Evolutionary conservation across 2,329 filamentous ascomycete genomes (phyloP).

Genomic region (Paecilomyces sp.): DNA sequence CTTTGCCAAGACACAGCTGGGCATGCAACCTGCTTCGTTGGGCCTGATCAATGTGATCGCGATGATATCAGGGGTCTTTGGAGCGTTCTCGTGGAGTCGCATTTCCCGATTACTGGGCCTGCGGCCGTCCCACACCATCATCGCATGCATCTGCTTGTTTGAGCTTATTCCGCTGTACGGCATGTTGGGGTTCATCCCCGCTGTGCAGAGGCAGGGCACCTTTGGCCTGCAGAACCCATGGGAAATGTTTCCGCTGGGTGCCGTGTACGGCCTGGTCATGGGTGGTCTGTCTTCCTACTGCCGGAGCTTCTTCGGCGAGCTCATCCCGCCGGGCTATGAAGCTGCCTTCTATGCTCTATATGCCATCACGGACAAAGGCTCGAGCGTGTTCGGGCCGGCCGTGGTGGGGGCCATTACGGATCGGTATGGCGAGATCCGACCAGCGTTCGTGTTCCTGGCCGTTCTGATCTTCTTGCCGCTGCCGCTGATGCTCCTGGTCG

Average conservation of each 20-base stretch:
- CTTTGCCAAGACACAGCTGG: slow-evolving; percentile 87
- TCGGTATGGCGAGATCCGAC: slow-evolving; percentile 68
- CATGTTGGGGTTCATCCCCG: slow-evolving; percentile 76
- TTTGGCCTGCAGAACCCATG: slow-evolving; percentile 85
- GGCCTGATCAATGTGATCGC: slow-evolving; percentile 92
- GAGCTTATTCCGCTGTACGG: slow-evolving; percentile 91
- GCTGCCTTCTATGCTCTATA: slow-evolving; percentile 95
- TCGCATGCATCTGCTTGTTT: slow-evolving; percentile 85
- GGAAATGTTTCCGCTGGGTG: slow-evolving; percentile 93
- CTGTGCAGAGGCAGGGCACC: slow-evolving; percentile 65
- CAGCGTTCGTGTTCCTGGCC: slow-evolving; percentile 88
- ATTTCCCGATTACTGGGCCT: slow-evolving; percentile 65
- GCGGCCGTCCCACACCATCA: slow-evolving; percentile 76
- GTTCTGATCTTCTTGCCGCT: slow-evolving; percentile 76
- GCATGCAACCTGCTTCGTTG: slow-evolving; percentile 81
- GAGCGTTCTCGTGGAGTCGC: slow-evolving; percentile 83
- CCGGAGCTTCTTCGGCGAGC: slow-evolving; percentile 81
- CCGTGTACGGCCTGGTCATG: slow-evolving; percentile 86
- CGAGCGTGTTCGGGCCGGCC: slow-evolving; percentile 84
- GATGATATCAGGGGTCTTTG: slow-evolving; percentile 73
- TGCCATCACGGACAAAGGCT: slow-evolving; percentile 95
- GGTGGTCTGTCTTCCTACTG: slow-evolving; percentile 92
- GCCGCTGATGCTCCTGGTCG: slow-evolving; percentile 74
- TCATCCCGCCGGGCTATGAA: slow-evolving; percentile 90
- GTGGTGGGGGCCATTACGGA: slow-evolving; percentile 94